Percentiles rank a stretch among this genome's conserved stretches.
Evolutionary conservation across 257 asterid genomes (phyloP).

Genomic region (Solanum gracilifrons): DNA sequence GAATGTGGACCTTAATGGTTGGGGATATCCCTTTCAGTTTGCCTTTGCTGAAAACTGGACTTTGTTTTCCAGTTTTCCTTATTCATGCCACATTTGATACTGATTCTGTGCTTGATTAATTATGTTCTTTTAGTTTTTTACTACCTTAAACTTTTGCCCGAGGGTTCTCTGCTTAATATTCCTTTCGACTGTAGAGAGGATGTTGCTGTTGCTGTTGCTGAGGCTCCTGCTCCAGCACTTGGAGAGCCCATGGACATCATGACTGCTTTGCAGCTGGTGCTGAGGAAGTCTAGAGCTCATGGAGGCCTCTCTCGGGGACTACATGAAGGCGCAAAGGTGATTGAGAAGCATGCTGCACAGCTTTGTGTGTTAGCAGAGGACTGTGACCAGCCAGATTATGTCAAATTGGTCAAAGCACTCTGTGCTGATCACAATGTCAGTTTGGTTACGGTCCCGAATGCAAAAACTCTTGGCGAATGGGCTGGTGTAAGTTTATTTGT

Average conservation of each 20-base stretch:
- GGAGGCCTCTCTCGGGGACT: slow-evolving; percentile 54
- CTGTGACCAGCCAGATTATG: slow-evolving; percentile 56
- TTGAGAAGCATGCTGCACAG: slow-evolving; percentile 58
- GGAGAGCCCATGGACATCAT: slow-evolving; percentile 55
- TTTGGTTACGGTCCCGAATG: slow-evolving; percentile 50
- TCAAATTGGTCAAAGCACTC: slow-evolving; percentile 58
- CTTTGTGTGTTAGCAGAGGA: slow-evolving; percentile 68
- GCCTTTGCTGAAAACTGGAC: background rate
- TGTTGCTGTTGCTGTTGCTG: slow-evolving; percentile 12
- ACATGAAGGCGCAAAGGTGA: slow-evolving; percentile 52
- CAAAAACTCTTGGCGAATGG: slow-evolving; percentile 77
- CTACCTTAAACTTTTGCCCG: background rate
- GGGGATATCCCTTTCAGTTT: background rate
- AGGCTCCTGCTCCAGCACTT: slow-evolving; percentile 29
- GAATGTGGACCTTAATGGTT: background rate
- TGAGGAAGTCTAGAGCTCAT: slow-evolving; percentile 57
- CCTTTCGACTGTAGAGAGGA: slow-evolving; percentile 18
- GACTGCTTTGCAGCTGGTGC: slow-evolving; percentile 50
- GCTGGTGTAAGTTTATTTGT: slow-evolving; percentile 39
- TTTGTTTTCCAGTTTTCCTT: background rate
- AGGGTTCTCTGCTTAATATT: background rate
- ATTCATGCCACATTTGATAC: background rate
- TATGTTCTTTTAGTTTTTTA: background rate
- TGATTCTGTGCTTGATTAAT: background rate
- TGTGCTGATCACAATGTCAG: slow-evolving; percentile 65